Conservation (phyloP, 345 rosid genomes). For the Salix udensis region DNA sequence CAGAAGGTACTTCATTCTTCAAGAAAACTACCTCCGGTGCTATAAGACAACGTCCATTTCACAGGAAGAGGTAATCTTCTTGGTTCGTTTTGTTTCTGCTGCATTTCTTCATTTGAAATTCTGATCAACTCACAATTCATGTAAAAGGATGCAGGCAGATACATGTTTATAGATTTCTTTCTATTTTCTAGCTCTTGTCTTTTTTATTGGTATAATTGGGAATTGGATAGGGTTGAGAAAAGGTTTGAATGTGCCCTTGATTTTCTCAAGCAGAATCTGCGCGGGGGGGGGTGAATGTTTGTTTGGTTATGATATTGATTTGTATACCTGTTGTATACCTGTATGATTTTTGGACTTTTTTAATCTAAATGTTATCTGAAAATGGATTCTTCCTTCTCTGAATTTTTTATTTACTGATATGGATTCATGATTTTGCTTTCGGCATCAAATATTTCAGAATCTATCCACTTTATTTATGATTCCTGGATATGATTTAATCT, state of each 20-base stretch:
- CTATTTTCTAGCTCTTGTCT: not conserved
- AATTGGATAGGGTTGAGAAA: not conserved
- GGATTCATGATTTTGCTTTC: not conserved
- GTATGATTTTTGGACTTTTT: no score
- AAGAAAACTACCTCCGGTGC: conserved; percentile 53
- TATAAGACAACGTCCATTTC: conserved; percentile 57
- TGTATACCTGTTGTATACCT: no score
- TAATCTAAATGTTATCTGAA: not conserved
- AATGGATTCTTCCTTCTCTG: not conserved
- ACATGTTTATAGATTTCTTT: not conserved
- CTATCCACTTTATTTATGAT: not conserved
- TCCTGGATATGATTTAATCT: not conserved
- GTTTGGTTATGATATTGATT: no score
- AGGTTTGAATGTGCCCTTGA: not conserved
- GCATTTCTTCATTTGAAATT: not conserved
- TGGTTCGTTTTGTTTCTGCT: not conserved
- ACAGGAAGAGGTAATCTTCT: conserved; percentile 43
- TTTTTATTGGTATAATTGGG: not conserved
- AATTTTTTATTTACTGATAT: not conserved
- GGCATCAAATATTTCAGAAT: not conserved
- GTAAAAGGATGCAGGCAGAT: not conserved
- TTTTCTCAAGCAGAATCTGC: not conserved
- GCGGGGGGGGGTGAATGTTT: not conserved
- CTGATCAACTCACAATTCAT: not conserved
- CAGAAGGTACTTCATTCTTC: conserved; percentile 74